Evolutionary conservation across 352 stramenopile genomes (phyloP), one percentile per base, ranked within the genome.

Genomic region (Thraustochytrium sp.): DNA sequence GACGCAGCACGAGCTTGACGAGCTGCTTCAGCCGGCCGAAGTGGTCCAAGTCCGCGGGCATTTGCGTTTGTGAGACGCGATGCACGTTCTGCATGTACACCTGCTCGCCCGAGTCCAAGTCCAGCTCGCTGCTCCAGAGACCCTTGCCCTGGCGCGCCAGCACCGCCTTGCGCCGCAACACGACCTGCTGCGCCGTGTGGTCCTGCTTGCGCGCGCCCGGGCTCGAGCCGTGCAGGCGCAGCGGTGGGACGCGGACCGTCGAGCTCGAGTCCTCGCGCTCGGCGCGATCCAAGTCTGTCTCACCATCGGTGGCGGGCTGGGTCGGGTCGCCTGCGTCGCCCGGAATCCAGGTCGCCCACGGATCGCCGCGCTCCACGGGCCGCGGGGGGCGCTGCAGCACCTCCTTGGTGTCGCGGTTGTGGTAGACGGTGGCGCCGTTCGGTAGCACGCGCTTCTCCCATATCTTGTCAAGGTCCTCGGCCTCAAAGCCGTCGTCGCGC

Each of bases 41-140:
- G 26, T 13, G 5, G 31, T 80, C 68, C 5, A 80, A 26, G 23
- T 80, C 68, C 5, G 26, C n/a, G 5, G 68, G 68, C 68, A 80
- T 80, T 29, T n/a, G 23, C 23, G 34, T 13, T 26, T 80, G 68
- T 5, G 36, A 48, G 5, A 55, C 26, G 26, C 68, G 68, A 75
- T 34, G 34, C 5, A 80, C 13, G 53, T 80, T 61, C 44, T 72
- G 76, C 48, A 80, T 64, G 68, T 40, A 80, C 5, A 80, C 48
- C 5, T 55, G 31, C 9, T 46, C 13, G 2, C 68, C 68, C 5
- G 44, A 55, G 26, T 80, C 68, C 26, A 65, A 13, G n/a, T 80
- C 53, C 5, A 80, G 48, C 2, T 80, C 68, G 68, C 68, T 75
- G 40, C 44, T 21, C 68, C 68, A 80, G 16, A 63, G 13, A 9